These are phyloP conservation scores for Dactylis glomerata DNA, from an alignment of 176 grass and related monocot genomes.

Conservation along the genomic window DNA sequence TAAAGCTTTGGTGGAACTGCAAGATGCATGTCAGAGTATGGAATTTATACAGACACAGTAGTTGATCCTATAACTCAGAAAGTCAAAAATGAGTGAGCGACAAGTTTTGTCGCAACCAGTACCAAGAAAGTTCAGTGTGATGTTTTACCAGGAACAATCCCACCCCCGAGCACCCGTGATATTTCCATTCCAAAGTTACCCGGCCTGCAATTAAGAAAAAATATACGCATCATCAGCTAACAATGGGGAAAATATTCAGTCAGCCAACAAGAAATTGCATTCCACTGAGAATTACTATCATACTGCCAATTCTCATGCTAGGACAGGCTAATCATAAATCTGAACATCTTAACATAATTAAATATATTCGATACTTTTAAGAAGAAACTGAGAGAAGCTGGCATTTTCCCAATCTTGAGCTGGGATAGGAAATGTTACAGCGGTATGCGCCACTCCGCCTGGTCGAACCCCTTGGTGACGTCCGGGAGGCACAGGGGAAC, in stretches of 20 bases:
- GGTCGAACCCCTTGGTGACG: conserved; percentile 48
- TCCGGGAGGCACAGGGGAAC: conserved; percentile 60
- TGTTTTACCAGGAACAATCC: conserved; percentile 82
- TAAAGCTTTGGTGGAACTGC: background rate
- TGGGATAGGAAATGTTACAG: conserved; percentile 75
- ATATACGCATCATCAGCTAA: background rate
- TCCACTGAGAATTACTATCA: too few relatives aligned
- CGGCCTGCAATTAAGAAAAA: conserved; percentile 38
- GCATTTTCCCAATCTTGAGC: too few relatives aligned
- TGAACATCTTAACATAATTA: too few relatives aligned
- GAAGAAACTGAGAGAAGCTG: too few relatives aligned
- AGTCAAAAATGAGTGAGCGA: background rate
- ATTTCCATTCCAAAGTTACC: conserved; percentile 77
- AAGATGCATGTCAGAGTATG: background rate
- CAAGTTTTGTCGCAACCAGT: background rate
- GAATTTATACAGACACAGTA: background rate
- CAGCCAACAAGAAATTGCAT: background rate
- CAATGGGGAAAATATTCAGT: background rate
- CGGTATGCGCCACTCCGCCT: conserved; percentile 68
- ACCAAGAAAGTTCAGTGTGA: background rate
- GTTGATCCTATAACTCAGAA: too few relatives aligned
- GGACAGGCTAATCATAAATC: too few relatives aligned
- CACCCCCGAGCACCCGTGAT: conserved; percentile 78
- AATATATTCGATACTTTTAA: too few relatives aligned
- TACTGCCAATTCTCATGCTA: too few relatives aligned